Conservation (phyloP, 208 protist genomes). For the Leishmania arabica region DNA sequence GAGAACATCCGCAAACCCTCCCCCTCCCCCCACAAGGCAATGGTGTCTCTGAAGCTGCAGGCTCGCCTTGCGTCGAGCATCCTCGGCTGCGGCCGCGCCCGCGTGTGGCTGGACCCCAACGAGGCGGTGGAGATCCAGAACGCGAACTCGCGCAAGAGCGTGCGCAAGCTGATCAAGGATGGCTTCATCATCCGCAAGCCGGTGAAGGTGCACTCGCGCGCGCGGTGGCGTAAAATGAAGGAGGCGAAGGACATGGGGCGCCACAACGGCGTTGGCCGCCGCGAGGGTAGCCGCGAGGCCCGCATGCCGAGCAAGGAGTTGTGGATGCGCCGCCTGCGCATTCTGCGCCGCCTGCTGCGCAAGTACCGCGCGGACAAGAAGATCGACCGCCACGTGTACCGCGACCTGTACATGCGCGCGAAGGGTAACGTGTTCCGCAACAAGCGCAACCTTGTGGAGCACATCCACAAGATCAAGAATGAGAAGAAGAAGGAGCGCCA, state of each 20-base stretch:
- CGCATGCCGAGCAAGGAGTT: conserved; percentile 97
- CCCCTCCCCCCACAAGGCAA: conserved; percentile 14
- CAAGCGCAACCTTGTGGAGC: conserved; percentile 99
- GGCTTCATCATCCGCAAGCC: conserved; percentile 98
- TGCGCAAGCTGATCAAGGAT: conserved; percentile 97
- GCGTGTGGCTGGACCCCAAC: conserved; percentile 98
- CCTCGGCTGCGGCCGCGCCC: conserved; percentile 97
- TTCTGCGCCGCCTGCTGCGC: conserved; percentile 96
- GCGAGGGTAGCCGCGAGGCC: conserved; percentile 97
- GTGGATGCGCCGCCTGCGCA: conserved; percentile 98
- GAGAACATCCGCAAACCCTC: conserved; percentile 2
- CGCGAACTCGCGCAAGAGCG: conserved; percentile 97
- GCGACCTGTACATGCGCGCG: conserved; percentile 96
- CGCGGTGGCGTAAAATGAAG: conserved; percentile 88
- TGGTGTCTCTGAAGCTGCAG: conserved; percentile 94
- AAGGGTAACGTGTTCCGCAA: conserved; percentile 99
- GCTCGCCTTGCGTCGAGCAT: conserved; percentile 98
- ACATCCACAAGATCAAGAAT: conserved; percentile 98
- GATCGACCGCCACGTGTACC: conserved; percentile 98
- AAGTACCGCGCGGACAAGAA: conserved; percentile 99
- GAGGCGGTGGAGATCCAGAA: conserved; percentile 97
- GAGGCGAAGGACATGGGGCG: conserved; percentile 95
- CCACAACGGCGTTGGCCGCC: conserved; percentile 95
- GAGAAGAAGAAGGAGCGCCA: conserved; percentile 95
- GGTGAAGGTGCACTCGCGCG: conserved; percentile 94